Base-by-base conservation (phyloP, 2,329 filamentous ascomycete species). In the Aspergillus sp. region DNA sequence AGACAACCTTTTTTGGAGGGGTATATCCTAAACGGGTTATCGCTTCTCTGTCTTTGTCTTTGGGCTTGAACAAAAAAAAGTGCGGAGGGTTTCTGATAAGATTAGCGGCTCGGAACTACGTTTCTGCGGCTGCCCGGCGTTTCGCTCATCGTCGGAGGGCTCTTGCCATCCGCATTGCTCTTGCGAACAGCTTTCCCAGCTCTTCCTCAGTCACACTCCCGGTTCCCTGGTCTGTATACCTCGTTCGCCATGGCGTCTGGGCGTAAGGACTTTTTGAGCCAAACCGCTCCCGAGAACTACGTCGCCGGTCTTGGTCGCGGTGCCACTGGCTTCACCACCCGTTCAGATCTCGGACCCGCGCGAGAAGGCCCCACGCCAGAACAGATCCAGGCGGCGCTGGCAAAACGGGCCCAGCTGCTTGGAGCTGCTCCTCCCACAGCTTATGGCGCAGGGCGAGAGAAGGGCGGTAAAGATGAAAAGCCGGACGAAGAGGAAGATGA, bases 241-340 rank as follows among this genome's bases (percentile, higher is more conserved):
- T 59, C 62, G 61, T 58, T 62, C 70, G 77, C 44, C 6, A 88
- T 88, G 86, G 83, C 84, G 59, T 75, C 73, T 57, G 83, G 83
- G 61, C 83, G 85, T 70, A 89, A 92, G 81, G 92, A 97, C 78
- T 98, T 98, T 72, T 79, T 98, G 62, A 93, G 85, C 78, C 92
- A 96, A 77, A 88, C 90, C 63, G 90, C 90, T 58, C 90, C 90
- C 11, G 90, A 92, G 70, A 94, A 93, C 77, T 94, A 94, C 73
- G 94, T 99, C 65, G 95, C 95, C 65, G 95, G 95, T 85, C 88
- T 99, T 64, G 95, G 95, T 79, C 90, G 96, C 84, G 95, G 95
- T 80, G 96, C 96, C 21, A 99, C 95, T 7, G 95, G 96, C 62
- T 99, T 99, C 81, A 98, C 95, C 15, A 99, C 95, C 42, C 88